These are phyloP conservation scores for Aechmea fasciata DNA, from an alignment of 176 grass and related monocot species.

Conservation along the genomic window DNA sequence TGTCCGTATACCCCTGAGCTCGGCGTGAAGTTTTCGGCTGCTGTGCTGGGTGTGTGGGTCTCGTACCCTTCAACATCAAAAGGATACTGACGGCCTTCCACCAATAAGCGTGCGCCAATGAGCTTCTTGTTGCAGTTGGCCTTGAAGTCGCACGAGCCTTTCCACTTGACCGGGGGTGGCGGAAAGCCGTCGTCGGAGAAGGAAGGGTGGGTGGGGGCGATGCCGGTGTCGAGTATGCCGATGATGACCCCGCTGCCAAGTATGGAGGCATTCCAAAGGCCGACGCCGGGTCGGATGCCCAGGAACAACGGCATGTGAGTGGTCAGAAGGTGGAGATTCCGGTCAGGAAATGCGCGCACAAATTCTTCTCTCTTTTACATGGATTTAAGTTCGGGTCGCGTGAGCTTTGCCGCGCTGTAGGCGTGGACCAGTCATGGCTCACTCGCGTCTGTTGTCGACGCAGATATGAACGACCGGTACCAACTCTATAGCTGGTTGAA, in stretches of 20 bases:
- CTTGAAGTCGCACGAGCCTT: no score
- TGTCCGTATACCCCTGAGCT: no score
- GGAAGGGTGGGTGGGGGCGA: conserved; percentile 7
- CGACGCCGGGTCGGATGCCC: not conserved
- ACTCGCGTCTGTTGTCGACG: not conserved
- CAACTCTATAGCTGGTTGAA: not conserved
- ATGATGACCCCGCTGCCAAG: conserved; percentile 1
- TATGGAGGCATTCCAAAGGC: not conserved
- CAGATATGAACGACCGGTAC: not conserved
- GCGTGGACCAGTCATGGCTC: conserved; percentile 12
- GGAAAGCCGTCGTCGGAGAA: conserved; percentile 14
- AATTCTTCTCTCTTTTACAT: conserved; percentile 11
- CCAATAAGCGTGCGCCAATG: no score
- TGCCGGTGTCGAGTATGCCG: conserved; percentile 22
- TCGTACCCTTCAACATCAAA: no score
- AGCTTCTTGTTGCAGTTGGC: no score
- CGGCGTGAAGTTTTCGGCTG: no score
- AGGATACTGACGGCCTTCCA: no score
- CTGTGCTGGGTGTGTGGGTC: no score
- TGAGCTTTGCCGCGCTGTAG: conserved; percentile 18
- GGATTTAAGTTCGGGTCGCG: conserved; percentile 12
- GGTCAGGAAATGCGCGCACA: conserved; percentile 27
- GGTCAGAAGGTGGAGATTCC: conserved; percentile 14
- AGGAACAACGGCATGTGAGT: conserved; percentile 14
- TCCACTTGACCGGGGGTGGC: not conserved